Conservation (phyloP, 371 early-diverging fungal genomes). For the Mortierella sp. region DNA sequence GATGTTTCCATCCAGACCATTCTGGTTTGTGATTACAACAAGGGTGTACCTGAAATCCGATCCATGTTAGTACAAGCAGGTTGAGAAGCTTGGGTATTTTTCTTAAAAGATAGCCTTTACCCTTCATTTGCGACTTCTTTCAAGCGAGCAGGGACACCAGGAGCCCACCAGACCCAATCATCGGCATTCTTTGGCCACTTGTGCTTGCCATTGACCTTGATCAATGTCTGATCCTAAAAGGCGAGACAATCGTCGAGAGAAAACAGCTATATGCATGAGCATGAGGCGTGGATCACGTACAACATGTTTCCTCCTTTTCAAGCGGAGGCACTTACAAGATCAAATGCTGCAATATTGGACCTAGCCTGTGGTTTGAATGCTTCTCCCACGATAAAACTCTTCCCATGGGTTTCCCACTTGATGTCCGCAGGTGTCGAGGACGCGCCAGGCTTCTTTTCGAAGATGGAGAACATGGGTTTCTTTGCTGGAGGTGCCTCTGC, state of each 20-base stretch:
- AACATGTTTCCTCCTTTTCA: no score
- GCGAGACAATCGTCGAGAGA: not conserved
- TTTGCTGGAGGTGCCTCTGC: conserved; percentile 10
- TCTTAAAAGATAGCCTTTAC: no score
- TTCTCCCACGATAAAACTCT: conserved; percentile 49
- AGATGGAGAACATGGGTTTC: conserved; percentile 52
- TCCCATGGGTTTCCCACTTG: conserved; percentile 33
- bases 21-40: conserved; percentile 83
- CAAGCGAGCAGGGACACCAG: conserved; percentile 65
- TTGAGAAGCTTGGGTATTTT: no score
- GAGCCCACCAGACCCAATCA: conserved; percentile 85
- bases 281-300: no score
- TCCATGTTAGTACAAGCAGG: not conserved
- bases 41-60: conserved; percentile 63
- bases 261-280: not conserved
- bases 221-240: conserved; percentile 78
- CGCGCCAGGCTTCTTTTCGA: conserved; percentile 21
- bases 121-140: conserved; percentile 67
- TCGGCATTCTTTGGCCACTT: conserved; percentile 72
- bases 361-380: conserved; percentile 36
- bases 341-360: conserved; percentile 82
- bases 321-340: conserved; percentile 64
- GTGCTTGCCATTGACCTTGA: conserved; percentile 71
- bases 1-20: conserved; percentile 64
- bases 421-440: conserved; percentile 16